Conservation (phyloP, 2,329 filamentous ascomycete species). For the Claviceps monticola region DNA sequence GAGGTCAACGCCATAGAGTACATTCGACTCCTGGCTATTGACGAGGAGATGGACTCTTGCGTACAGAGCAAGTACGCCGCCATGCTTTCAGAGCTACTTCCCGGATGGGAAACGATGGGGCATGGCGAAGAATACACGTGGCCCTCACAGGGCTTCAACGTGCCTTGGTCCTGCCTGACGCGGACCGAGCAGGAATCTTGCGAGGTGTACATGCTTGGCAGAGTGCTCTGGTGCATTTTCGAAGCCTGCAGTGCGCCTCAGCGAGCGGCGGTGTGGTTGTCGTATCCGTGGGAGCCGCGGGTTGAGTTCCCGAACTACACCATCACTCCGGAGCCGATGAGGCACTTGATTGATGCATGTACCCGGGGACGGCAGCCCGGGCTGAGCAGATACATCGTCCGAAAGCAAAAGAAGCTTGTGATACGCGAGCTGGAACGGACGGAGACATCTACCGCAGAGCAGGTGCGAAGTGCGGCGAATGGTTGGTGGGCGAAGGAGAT, state of each 20-base stretch:
- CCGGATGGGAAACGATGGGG: constrained; percentile 28
- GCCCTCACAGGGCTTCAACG: constrained; percentile 37
- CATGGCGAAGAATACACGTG: constrained; percentile 32
- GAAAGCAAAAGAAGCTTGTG: constrained; percentile 32
- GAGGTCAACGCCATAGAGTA: constrained; percentile 48
- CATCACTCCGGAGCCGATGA: constrained; percentile 30
- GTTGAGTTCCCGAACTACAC: constrained; percentile 41
- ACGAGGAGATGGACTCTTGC: constrained; percentile 29
- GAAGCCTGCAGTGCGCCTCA: constrained; percentile 46
- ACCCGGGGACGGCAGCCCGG: constrained; percentile 33
- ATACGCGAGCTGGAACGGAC: constrained; percentile 21
- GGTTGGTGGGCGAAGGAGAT: constrained; percentile 37
- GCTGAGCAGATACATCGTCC: constrained; percentile 30
- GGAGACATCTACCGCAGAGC: constrained; percentile 20
- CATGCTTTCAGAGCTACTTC: constrained; percentile 30
- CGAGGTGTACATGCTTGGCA: constrained; percentile 49
- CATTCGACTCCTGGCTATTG: constrained; percentile 36
- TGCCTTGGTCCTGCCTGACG: constrained; percentile 41
- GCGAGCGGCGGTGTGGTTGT: constrained; percentile 42
- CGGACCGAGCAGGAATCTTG: constrained; percentile 39
- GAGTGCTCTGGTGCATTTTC: constrained; percentile 48
- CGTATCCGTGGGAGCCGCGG: constrained; percentile 41
- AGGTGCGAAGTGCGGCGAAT: constrained; percentile 24
- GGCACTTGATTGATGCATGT: constrained; percentile 35
- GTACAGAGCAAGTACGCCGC: constrained; percentile 26